Evolutionary conservation across 805 yeast genomes (phyloP).

Genomic region (Suhomyces vadensis): DNA sequence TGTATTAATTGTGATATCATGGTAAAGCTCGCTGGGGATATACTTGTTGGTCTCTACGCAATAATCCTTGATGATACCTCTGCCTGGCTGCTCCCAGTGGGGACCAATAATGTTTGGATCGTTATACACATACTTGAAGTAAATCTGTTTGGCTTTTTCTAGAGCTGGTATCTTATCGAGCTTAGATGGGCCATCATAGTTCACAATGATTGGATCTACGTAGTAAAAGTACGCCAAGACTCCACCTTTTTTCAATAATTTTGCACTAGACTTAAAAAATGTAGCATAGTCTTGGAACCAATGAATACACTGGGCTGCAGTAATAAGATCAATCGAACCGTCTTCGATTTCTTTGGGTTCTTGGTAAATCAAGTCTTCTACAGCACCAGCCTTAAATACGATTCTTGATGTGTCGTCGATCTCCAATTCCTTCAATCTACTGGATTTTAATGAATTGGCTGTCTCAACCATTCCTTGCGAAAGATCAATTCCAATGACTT

Average conservation of each 20-base stretch:
- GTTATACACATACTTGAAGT: slow-evolving; percentile 44
- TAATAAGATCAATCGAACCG: slow-evolving; percentile 35
- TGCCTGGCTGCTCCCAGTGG: slow-evolving; percentile 87
- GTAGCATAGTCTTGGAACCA: slow-evolving; percentile 41
- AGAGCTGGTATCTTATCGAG: slow-evolving; percentile 16
- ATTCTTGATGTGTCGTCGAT: slow-evolving; percentile 27
- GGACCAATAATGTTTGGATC: slow-evolving; percentile 54
- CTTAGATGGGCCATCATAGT: slow-evolving; percentile 22
- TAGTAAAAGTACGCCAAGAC: slow-evolving; percentile 45
- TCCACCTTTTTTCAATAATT: slow-evolving; percentile 43
- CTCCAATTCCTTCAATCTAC: slow-evolving; percentile 27
- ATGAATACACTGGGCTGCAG: slow-evolving; percentile 45
- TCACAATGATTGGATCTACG: slow-evolving; percentile 40
- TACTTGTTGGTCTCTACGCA: slow-evolving; percentile 43
- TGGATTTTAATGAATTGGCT: slow-evolving; percentile 33
- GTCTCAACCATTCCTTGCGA: slow-evolving; percentile 49
- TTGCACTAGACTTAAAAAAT: slow-evolving; percentile 31
- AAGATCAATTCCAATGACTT: slow-evolving; percentile 48
- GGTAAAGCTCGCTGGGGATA: slow-evolving; percentile 44
- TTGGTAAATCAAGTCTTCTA: slow-evolving; percentile 28
- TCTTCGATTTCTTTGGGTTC: slow-evolving; percentile 16
- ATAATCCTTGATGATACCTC: slow-evolving; percentile 49
- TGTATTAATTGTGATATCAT: slow-evolving; percentile 33
- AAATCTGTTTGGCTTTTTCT: slow-evolving; percentile 24
- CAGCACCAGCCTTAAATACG: slow-evolving; percentile 32